Evolutionary conservation across 78 protist genomes (phyloP).

Genomic region (Planoprotostelium fungivorum): DNA sequence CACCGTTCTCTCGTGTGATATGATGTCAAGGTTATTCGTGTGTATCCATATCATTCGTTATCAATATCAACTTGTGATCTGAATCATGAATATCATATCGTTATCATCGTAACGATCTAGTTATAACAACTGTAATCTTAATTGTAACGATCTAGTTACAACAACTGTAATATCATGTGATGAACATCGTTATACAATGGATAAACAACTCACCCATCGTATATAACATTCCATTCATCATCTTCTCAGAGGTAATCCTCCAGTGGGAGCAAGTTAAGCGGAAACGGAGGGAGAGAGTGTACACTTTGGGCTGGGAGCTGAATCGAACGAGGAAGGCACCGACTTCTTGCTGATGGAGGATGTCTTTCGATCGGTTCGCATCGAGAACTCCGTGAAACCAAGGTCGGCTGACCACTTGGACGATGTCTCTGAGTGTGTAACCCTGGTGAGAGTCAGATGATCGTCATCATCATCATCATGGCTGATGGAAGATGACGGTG

Average conservation of each 20-base stretch:
- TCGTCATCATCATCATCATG: no score
- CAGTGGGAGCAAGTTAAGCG: not conserved
- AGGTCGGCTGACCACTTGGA: not conserved
- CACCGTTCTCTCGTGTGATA: not conserved
- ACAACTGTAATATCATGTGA: no score
- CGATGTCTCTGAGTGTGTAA: not conserved
- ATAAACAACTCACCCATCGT: not conserved
- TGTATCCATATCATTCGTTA: no score
- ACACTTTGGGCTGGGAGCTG: not conserved
- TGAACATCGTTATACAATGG: no score
- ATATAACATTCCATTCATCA: not conserved
- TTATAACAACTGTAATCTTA: no score
- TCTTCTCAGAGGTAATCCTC: not conserved
- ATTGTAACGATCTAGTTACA: no score
- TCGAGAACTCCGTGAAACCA: not conserved
- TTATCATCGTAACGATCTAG: no score
- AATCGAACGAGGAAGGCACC: not conserved
- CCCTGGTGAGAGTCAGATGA: not conserved
- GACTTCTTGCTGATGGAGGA: not conserved
- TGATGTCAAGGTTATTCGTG: no score
- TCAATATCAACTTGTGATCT: no score
- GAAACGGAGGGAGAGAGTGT: not conserved
- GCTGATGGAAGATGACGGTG: no score
- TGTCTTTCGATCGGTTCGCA: not conserved
- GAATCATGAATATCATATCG: no score